These are phyloP conservation scores for Leccinum fibrillosum DNA, from an alignment of 768 basidiomycete species.

Conservation along the genomic window DNA sequence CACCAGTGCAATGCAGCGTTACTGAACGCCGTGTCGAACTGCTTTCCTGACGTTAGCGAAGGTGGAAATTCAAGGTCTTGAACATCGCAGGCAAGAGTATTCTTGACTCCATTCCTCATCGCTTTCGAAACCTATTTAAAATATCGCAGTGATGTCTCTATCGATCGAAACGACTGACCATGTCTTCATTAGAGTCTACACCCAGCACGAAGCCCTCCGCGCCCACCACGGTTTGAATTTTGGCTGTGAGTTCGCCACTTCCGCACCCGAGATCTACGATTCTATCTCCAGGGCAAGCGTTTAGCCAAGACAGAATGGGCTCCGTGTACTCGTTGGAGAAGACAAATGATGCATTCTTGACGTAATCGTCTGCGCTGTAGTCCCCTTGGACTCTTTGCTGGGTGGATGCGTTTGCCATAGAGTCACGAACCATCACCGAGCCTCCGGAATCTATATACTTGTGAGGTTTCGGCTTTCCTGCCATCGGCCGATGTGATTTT, in stretches of 20 bases:
- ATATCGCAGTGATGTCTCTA: neutral
- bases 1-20: conserved; percentile 87
- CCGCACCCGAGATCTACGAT: conserved; percentile 83
- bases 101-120: conserved; percentile 40
- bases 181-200: conserved; percentile 65
- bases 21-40: conserved; percentile 75
- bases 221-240: conserved; percentile 52
- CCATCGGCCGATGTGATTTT: conserved; percentile 21
- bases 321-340: conserved; percentile 50
- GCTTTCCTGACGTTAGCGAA: conserved; percentile 29
- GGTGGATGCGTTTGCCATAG: conserved; percentile 9
- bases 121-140: conserved; percentile 53
- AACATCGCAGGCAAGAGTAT: conserved; percentile 52
- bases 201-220: conserved; percentile 59
- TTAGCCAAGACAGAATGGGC: conserved; percentile 57
- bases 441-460: neutral
- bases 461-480: conserved; percentile 10
- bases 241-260: conserved; percentile 69
- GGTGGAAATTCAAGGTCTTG: conserved; percentile 42
- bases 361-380: conserved; percentile 63
- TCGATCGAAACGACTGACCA: conserved; percentile 47
- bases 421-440: neutral
- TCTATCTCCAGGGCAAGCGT: conserved; percentile 61
- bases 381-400: conserved; percentile 21
- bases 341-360: conserved; percentile 65